phyloP scores from a whole-genome alignment of 2,329 filamentous ascomycete genomes.

The Alternaria sp. region DNA sequence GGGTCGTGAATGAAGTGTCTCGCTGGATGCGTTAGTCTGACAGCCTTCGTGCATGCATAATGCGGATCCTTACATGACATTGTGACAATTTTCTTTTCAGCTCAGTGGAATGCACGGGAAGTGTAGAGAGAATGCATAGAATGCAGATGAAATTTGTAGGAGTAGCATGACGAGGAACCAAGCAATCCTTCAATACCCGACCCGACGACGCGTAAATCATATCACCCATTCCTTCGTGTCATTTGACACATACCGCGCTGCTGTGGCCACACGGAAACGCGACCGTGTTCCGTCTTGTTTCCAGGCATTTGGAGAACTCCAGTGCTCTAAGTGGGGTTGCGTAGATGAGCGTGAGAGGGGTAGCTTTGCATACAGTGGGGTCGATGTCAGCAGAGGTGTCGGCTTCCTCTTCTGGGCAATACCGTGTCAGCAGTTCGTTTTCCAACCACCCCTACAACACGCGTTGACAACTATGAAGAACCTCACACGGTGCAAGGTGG shows the following conservation, averaged over 20 bases:
- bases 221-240: conserved; percentile 6
- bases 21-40: conserved; percentile 34
- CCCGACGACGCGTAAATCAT: conserved; percentile 5
- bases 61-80: conserved; percentile 17
- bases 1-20: conserved; percentile 94
- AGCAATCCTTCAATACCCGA: conserved; percentile 9
- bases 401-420: conserved; percentile 11
- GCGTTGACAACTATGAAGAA: neutral
- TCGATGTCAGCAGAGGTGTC: conserved; percentile 8
- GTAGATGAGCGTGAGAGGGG: conserved; percentile 16
- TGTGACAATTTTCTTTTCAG: neutral
- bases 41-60: neutral
- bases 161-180: neutral
- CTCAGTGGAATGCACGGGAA: neutral
- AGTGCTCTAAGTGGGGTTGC: conserved; percentile 14
- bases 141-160: neutral
- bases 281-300: conserved; percentile 9
- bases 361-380: conserved; percentile 15
- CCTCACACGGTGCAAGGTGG: neutral
- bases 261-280: conserved; percentile 13
- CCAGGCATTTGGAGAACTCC: conserved; percentile 3
- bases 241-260: conserved; percentile 14
- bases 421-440: conserved; percentile 1
- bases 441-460: neutral
- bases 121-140: neutral